Percentiles rank a stretch among this genome's conserved stretches.
Conservation (phyloP, 345 rosid genomes). For the Lenwebbia sp. region DNA sequence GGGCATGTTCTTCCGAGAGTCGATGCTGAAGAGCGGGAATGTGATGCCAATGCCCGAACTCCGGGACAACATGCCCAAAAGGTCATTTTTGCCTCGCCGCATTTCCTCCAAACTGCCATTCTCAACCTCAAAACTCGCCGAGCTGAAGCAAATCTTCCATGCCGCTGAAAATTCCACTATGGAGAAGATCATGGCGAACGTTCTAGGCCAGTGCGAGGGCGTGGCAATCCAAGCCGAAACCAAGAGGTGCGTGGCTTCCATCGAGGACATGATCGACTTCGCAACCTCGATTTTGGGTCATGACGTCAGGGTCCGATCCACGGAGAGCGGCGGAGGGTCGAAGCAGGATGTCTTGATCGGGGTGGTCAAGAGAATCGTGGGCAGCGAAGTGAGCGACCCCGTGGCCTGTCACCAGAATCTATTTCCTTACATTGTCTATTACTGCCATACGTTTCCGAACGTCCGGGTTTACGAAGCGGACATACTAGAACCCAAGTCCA, state of each 20-base stretch:
- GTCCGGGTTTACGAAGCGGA: constrained; percentile 76
- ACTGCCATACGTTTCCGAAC: constrained; percentile 76
- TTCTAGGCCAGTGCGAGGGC: constrained; percentile 49
- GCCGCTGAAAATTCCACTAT: constrained; percentile 51
- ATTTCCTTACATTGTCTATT: constrained; percentile 65
- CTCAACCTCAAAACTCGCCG: constrained; percentile 23
- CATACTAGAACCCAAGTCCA: constrained; percentile 35
- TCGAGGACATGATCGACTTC: constrained; percentile 83
- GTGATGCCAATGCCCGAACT: constrained; percentile 78
- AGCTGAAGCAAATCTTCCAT: constrained; percentile 29
- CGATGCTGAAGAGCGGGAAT: constrained; percentile 44
- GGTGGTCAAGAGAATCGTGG: constrained; percentile 37
- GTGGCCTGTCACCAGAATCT: constrained; percentile 82
- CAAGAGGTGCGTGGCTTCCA: constrained; percentile 73
- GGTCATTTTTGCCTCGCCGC: constrained; percentile 64
- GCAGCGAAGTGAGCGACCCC: constrained; percentile 49
- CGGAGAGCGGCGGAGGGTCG: constrained; percentile 42
- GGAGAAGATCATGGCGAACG: constrained; percentile 32
- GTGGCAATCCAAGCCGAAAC: constrained; percentile 51
- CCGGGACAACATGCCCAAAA: constrained; percentile 66
- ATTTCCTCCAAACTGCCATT: constrained; percentile 49
- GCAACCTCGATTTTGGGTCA: constrained; percentile 60
- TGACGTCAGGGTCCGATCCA: constrained; percentile 41
- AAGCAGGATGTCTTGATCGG: constrained; percentile 44
- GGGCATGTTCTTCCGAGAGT: constrained; percentile 70